These are phyloP conservation scores for Umbilicus rupestris DNA, from an alignment of 164 flowering plant species.

Conservation along the genomic window DNA sequence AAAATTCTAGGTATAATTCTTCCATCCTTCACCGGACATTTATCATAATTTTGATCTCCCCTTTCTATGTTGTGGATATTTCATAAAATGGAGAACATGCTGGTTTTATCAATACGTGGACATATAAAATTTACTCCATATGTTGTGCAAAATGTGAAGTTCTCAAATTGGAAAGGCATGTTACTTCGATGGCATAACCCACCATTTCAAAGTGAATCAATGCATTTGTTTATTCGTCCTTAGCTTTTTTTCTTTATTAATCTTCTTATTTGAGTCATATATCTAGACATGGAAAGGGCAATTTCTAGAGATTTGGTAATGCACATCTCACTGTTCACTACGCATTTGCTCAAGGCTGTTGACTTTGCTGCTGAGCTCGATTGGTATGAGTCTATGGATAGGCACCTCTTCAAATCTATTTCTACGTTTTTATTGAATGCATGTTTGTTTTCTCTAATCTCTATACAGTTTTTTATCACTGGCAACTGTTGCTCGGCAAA, in stretches of 20 bases:
- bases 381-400: slow-evolving; percentile 35
- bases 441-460: background rate
- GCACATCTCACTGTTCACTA: slow-evolving; percentile 51
- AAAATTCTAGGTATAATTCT: slow-evolving; percentile 62
- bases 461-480: slow-evolving; percentile 55
- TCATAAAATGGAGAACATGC: background rate
- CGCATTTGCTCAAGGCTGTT: slow-evolving; percentile 57
- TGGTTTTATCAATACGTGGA: background rate
- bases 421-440: background rate
- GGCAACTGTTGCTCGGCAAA: slow-evolving; percentile 81
- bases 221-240: background rate
- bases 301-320: slow-evolving; percentile 75
- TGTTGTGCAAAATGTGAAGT: background rate
- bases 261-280: background rate
- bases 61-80: background rate
- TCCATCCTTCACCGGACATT: background rate
- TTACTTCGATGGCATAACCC: background rate
- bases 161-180: background rate
- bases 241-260: background rate
- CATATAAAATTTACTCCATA: background rate
- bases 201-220: background rate
- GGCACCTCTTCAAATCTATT: background rate
- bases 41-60: background rate
- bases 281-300: slow-evolving; percentile 91
- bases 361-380: slow-evolving; percentile 88